A percentile compares a stretch with the other conserved stretches of the same genome.
Conservation (phyloP, 352 stramenopile genomes). For the Peronosclerospora sorghi region DNA sequence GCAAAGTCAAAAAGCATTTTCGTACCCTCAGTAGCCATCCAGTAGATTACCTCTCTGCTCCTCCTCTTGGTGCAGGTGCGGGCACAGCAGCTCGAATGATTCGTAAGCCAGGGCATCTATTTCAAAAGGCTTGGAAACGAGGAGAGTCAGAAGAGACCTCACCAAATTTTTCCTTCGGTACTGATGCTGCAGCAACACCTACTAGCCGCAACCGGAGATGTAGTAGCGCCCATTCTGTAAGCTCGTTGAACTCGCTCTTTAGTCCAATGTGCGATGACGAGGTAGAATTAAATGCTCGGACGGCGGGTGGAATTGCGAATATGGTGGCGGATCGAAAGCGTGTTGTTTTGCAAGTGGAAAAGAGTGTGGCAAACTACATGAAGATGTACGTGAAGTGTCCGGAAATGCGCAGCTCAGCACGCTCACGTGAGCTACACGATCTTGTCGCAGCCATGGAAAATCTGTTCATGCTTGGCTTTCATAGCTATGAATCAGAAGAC, state of each 20-base stretch:
- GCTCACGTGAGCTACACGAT: constrained; percentile 58
- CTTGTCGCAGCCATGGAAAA: constrained; percentile 60
- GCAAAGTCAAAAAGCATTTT: constrained; percentile 67
- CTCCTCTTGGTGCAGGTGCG: constrained; percentile 15
- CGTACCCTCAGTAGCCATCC: constrained; percentile 44
- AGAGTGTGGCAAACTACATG: constrained; percentile 39
- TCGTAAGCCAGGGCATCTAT: constrained; percentile 48
- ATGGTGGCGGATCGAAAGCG: constrained; percentile 32
- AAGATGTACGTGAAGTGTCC: constrained; percentile 46
- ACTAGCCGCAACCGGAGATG: constrained; percentile 10
- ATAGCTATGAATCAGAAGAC: constrained; percentile 18
- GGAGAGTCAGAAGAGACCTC: constrained; percentile 16
- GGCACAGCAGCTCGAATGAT: constrained; percentile 53
- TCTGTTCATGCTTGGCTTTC: constrained; percentile 55
- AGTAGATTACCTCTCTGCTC: constrained; percentile 24
- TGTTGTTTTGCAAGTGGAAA: constrained; percentile 45
- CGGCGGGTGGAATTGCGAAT: constrained; percentile 4
- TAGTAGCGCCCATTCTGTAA: constrained; percentile 6
- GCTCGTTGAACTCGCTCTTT: constrained; percentile 16
- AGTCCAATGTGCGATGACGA: constrained; percentile 16
- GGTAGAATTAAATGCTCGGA: constrained; percentile 4
- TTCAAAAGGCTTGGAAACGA: constrained; percentile 52
- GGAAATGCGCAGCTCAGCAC: constrained; percentile 55
- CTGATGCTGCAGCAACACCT: constrained; percentile 11
- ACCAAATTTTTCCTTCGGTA: constrained; percentile 18